Base-by-base conservation (phyloP, 139 green algal species). In the Asterochloris sp. region DNA sequence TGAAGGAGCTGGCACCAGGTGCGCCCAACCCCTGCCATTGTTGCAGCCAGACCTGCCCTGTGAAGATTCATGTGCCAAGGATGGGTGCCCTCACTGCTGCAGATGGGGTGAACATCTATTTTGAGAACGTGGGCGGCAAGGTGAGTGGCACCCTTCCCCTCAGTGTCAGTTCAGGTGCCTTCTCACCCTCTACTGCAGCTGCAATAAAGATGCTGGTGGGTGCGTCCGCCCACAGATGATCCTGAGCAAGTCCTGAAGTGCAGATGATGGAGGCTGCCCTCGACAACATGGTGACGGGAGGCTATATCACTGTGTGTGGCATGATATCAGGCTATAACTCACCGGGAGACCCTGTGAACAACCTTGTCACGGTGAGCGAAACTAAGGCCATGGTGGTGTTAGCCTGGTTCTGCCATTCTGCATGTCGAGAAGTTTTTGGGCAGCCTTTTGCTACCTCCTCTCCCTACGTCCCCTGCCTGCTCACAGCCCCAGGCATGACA, bases 211-310 rank as follows among this genome's bases (percentile, higher is more conserved):
- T 21, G 66, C 66, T 26, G 66, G 21, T 10, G 2, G 17, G 19
- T 26, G 66, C 17, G 1, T 26, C 1, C 17, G 21, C 66, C 17
- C 66, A 71, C 17, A 21, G 19, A 71, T 71, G 38, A 6, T 54
- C 38, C 38, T 71, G 19, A 71, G 21, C 21, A 12, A 11, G 28
- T 78, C 24, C 26, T 78, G 74, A 26, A 47, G 11, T 60, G 61
- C 76, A 80, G 76, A 80, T 80, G 76, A 13, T 80, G 60, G 76
- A 80, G 60, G 76, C 76, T 54, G 76, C 68, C 11, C 54, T 80
- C n/a, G 38, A 60, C 17, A 62, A 69, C 4, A 47, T 24, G 24
- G 68, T 69, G 24, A 38, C 23, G 1, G 11, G 38, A 26, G 76
- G 60, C 24, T 62, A 62, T 10, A 80, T 80, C 23, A 61, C 76